Evolutionary conservation across 306 rosid species (phyloP).

Genomic region (Vigna mungo): DNA sequence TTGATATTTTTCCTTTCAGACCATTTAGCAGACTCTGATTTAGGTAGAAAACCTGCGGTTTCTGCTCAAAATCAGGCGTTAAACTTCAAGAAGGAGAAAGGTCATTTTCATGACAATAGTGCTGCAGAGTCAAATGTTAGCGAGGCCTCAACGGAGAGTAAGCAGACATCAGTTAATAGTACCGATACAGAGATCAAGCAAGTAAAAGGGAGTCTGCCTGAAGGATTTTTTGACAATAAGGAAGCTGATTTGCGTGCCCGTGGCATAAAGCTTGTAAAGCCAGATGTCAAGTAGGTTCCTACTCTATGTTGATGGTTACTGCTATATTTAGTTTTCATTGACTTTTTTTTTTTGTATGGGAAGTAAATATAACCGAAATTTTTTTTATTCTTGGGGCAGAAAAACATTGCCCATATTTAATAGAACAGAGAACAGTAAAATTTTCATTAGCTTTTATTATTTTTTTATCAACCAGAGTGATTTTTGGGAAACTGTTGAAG

Average conservation of each 20-base stretch:
- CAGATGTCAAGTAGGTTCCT: constrained; percentile 85
- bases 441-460: background rate
- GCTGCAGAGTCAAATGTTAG: constrained; percentile 47
- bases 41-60: constrained; percentile 38
- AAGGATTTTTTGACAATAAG: constrained; percentile 96
- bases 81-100: constrained; percentile 40
- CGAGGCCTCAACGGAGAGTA: constrained; percentile 48
- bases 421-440: constrained; percentile 6
- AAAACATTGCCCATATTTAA: constrained; percentile 15
- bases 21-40: constrained; percentile 49
- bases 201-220: constrained; percentile 82
- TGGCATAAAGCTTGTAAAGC: constrained; percentile 88
- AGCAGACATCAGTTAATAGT: constrained; percentile 47
- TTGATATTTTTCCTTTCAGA: constrained; percentile 50
- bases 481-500: constrained; percentile 12
- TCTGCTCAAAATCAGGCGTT: constrained; percentile 44
- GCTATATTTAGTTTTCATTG: constrained; percentile 1
- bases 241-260: constrained; percentile 94
- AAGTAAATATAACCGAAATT: constrained; percentile 26
- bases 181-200: constrained; percentile 66
- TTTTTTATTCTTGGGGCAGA: background rate
- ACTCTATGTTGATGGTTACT: constrained; percentile 35
- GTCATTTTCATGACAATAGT: constrained; percentile 41
- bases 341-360: constrained; percentile 35
- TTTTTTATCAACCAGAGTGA: constrained; percentile 10